Conservation (phyloP, 768 basidiomycete species). For the Imleria badia region DNA sequence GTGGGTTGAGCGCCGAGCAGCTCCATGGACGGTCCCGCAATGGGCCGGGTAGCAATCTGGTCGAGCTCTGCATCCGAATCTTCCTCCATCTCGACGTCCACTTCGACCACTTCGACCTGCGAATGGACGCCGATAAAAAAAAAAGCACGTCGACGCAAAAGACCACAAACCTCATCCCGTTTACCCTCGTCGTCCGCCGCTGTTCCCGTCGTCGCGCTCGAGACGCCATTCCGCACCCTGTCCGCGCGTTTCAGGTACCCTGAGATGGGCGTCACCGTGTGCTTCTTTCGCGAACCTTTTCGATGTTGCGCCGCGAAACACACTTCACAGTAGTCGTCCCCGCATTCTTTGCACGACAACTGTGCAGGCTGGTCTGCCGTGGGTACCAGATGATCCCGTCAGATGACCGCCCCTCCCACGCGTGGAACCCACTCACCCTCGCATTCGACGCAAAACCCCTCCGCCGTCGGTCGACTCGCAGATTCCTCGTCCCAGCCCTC, state of each 20-base stretch:
- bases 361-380: conserved; percentile 78
- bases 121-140: conserved; percentile 4
- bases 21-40: conserved; percentile 26
- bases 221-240: conserved; percentile 16
- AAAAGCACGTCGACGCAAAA: background rate
- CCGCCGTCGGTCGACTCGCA: conserved; percentile 41
- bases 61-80: conserved; percentile 40
- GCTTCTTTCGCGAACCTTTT: conserved; percentile 73
- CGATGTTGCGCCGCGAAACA: conserved; percentile 85
- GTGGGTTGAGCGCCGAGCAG: conserved; percentile 56
- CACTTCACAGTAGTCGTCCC: conserved; percentile 77
- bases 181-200: conserved; percentile 2
- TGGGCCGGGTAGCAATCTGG: conserved; percentile 34
- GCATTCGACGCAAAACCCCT: conserved; percentile 81
- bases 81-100: conserved; percentile 37
- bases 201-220: background rate
- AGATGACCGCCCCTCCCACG: background rate
- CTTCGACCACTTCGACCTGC: conserved; percentile 30
- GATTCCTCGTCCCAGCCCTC: conserved; percentile 72
- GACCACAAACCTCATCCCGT: conserved; percentile 21
- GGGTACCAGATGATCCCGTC: background rate
- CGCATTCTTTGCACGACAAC: conserved; percentile 68
- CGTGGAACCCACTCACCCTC: conserved; percentile 56
- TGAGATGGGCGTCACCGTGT: conserved; percentile 50
- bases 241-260: conserved; percentile 10